Percentiles rank a stretch among this genome's conserved stretches.
Evolutionary conservation across 163 green algal species (phyloP).

Genomic region (Chlamydomonas reinhardtii): DNA sequence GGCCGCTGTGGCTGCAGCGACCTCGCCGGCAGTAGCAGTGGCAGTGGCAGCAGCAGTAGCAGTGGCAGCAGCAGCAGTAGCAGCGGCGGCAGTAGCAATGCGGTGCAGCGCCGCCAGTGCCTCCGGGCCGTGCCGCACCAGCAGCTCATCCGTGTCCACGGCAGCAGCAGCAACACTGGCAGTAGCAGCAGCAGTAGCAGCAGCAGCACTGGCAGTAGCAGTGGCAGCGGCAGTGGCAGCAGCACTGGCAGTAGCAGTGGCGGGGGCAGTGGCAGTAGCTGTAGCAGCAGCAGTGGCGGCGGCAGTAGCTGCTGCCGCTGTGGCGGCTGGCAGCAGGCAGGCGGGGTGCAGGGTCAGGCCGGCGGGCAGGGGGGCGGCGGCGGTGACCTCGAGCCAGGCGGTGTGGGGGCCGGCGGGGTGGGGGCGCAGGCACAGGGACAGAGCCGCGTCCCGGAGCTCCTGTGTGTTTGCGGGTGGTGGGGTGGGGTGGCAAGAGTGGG

Average conservation of each 20-base stretch:
- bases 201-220: no score
- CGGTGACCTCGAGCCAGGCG: constrained; percentile 23
- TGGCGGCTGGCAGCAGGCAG: constrained; percentile 27
- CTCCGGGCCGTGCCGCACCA: constrained; percentile 46
- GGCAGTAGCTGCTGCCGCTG: no score
- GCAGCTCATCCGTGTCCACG: constrained; percentile 21
- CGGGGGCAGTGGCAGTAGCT: no score
- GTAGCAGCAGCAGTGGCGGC: no score
- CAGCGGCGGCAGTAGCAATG: neutral
- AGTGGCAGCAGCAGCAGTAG: neutral
- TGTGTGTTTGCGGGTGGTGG: neutral
- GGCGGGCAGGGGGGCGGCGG: constrained; percentile 9
- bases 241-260: neutral
- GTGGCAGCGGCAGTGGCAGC: neutral
- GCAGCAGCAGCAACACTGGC: neutral
- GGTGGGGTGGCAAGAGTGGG: no score
- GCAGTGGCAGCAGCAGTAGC: neutral
- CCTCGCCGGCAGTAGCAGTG: no score
- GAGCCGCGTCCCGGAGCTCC: no score
- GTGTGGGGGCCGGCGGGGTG: neutral
- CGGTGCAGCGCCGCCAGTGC: constrained; percentile 22
- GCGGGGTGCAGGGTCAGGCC: constrained; percentile 45
- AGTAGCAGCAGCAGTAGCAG: no score
- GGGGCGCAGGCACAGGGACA: neutral
- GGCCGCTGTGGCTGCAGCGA: no score